phyloP scores from a whole-genome alignment of 2,329 filamentous ascomycete species.

The Pseudogymnoascus sp. region DNA sequence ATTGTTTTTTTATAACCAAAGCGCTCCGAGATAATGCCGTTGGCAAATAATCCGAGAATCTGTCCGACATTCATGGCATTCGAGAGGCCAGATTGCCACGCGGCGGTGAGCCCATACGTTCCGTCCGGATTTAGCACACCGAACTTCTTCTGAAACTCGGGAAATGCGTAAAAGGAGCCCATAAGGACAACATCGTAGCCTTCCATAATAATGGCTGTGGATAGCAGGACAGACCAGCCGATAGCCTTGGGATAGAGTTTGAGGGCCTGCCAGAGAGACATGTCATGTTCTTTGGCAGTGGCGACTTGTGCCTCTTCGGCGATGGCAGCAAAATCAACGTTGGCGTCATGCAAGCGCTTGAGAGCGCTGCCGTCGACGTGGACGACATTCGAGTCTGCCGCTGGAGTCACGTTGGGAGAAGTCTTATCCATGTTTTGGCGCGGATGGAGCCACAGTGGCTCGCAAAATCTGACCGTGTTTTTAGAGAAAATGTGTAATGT shows the following conservation, averaged over 20 bases:
- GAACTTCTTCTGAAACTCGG: slow-evolving; percentile 30
- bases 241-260: slow-evolving; percentile 81
- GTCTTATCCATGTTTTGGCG: too few species aligned
- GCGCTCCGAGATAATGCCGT: slow-evolving; percentile 39
- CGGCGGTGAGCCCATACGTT: slow-evolving; percentile 23
- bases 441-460: too few species aligned
- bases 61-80: slow-evolving; percentile 26
- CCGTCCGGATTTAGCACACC: slow-evolving; percentile 27
- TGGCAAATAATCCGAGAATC: slow-evolving; percentile 39
- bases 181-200: slow-evolving; percentile 70
- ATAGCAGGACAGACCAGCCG: slow-evolving; percentile 74
- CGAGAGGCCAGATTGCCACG: slow-evolving; percentile 27
- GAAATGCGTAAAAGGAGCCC: slow-evolving; percentile 60
- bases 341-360: too few species aligned
- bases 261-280: slow-evolving; percentile 69
- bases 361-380: too few species aligned
- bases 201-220: slow-evolving; percentile 88
- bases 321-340: too few species aligned
- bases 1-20: slow-evolving; percentile 45
- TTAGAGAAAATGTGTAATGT: too few species aligned
- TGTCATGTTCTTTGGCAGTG: too few species aligned
- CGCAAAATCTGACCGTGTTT: too few species aligned
- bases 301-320: too few species aligned
- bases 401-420: too few species aligned
- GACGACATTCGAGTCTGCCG: too few species aligned